Base-by-base conservation (phyloP, 331 rosid species). In the Malus hybrid region DNA sequence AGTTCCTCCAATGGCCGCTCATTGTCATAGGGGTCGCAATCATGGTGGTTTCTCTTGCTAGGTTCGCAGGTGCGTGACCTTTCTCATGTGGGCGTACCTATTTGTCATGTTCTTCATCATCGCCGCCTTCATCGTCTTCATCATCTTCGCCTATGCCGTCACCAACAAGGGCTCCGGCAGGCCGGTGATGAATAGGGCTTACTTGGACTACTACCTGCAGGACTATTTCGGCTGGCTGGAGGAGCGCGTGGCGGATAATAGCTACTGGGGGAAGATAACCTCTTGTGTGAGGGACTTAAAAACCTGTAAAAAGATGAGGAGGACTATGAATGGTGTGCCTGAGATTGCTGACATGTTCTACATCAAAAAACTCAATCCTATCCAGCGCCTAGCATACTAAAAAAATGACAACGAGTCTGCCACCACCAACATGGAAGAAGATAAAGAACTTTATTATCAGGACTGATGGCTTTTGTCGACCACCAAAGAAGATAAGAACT, bases 1-100 rank as follows among this genome's bases (percentile, higher is more conserved):
- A 85, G 67, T 94, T 94, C 78, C 99, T 94, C 0, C 99, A 94
- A 73, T 94, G 99, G 99, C 99, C 99, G 0, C 18, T 94, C 36
- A 94, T 94, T 76, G 48, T 89, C 5, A 88, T 94, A 63, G 97
- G 97, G 0, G 72, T 86, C 7, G 24, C 86, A 50, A 87, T 94
- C 79, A 85, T 92, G 97, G 91, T 88, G 0, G 81, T 92, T 8
- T 94, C 99, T 0, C 50, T 92, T 0, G 92, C 99, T 0, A 97
- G 97, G 4, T 77, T 94, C 58, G 96, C 88, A 0, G 99, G 97
- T 64, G 96, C 99, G 36, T 94, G 97, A 94, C 93, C 1, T 67
- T 86, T 62, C 80, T 94, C 7, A 78, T 92, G 92, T 22, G 93
- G 39, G 19, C 86, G 2, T 92, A 94, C 84, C 90, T 92, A 2